Base-by-base conservation (phyloP, 1,284 basidiomycete species). In the Anthracocystis setariae region DNA sequence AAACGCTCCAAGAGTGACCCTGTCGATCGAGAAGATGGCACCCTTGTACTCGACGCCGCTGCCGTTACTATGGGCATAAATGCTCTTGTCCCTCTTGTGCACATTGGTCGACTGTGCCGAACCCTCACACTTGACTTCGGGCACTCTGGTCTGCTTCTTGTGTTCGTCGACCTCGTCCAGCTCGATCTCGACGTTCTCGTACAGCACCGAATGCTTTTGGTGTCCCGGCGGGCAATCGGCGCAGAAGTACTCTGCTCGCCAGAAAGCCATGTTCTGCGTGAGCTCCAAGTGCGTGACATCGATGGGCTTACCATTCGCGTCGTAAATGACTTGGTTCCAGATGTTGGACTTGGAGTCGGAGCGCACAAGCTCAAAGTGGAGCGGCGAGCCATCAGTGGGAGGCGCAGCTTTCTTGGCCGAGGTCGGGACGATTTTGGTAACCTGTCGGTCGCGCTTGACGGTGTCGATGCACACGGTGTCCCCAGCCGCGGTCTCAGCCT, bases 321-420 rank as follows among this genome's bases (percentile, higher is more conserved):
- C 46, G 56, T 69, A 69, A 60, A 69, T 69, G 48, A 58, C 51
- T 40, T 69, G 66, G 51, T 50, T 69, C 66, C 66, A 69, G 18
- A 48, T 21, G 13, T 42, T 38, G 10, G 27, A 13, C 24, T 63
- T 53, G 9, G 45, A 43, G 21, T 59, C 52, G 25, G 33, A 44
- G 25, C 60, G 59, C 21, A 63, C 66, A 2, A 69, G 52, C 27
- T 69, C 66, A 23, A 69, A 59, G 44, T 69, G 54, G 21, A 63
- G 50, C 13, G 46, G 21, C 4, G 51, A 24, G 39, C 21, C 51
- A 18, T 17, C 42, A 29, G 20, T 18, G 2, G 38, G 49, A 17
- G 35, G 40, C 9, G 37, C 33, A n/a, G 39, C 20, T 15, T 24
- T 38, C 32, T 53, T 33, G 21, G 50, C 51, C 3, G 50, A 46